Percentiles rank a stretch among this genome's conserved stretches.
These are phyloP conservation scores for Cordia subcordata DNA, from an alignment of 257 asterid genomes.

Conservation along the genomic window DNA sequence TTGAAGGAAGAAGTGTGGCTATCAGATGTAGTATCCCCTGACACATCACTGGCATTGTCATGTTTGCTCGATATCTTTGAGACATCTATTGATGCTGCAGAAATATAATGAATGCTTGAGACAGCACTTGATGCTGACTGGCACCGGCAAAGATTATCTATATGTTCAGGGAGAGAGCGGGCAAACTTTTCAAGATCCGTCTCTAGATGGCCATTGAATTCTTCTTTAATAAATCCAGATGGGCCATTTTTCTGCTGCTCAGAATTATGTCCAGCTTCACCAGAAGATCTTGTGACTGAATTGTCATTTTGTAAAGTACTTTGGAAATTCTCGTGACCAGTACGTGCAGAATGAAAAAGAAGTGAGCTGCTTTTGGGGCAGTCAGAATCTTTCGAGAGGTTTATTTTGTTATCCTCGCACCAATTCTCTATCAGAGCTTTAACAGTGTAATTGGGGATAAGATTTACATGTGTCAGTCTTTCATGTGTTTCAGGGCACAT, in stretches of 20 bases:
- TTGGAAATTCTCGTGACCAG: constrained; percentile 17
- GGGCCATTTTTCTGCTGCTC: constrained; percentile 22
- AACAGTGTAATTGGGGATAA: constrained; percentile 69
- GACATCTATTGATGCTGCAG: constrained; percentile 40
- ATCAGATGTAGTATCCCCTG: constrained; percentile 31
- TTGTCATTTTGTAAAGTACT: constrained; percentile 23
- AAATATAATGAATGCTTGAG: constrained; percentile 67
- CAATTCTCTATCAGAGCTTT: constrained; percentile 69
- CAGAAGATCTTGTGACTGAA: constrained; percentile 31
- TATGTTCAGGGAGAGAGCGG: constrained; percentile 59
- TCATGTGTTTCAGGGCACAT: constrained; percentile 65
- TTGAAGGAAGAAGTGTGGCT: constrained; percentile 19
- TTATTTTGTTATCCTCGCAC: constrained; percentile 55
- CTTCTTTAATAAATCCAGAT: constrained; percentile 31
- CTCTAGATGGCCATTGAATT: constrained; percentile 13
- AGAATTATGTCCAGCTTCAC: constrained; percentile 25
- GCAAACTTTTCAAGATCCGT: constrained; percentile 44
- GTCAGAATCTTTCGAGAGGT: constrained; percentile 21
- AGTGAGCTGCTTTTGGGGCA: constrained; percentile 13
- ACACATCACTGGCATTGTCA: constrained; percentile 32
- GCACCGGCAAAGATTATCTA: constrained; percentile 81
- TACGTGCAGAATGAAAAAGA: constrained; percentile 16
- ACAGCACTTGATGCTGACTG: constrained; percentile 82
- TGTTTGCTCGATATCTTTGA: constrained; percentile 39
- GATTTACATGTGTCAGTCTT: constrained; percentile 52